Evolutionary conservation across 106 monocot genomes (phyloP).

Genomic region (Agapanthus africanus): DNA sequence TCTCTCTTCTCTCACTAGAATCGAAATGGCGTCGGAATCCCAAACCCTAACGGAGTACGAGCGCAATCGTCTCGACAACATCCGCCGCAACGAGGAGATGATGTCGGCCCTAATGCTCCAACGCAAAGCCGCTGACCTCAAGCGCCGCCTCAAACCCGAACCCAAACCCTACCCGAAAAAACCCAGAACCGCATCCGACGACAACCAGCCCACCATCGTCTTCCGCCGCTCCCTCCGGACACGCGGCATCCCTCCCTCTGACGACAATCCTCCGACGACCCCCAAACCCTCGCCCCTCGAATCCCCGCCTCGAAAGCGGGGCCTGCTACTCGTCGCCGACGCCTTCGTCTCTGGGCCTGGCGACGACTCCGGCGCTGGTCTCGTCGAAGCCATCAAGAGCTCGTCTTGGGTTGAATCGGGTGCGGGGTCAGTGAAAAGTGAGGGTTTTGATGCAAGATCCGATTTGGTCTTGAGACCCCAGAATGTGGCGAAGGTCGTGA

Average conservation of each 20-base stretch:
- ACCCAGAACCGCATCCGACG: slow-evolving; percentile 10
- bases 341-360: slow-evolving; percentile 13
- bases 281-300: not conserved
- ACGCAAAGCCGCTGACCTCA: too few species aligned
- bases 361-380: not conserved
- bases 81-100: slow-evolving; percentile 68
- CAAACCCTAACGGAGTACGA: too few species aligned
- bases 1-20: not conserved
- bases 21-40: not conserved
- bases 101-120: slow-evolving; percentile 53
- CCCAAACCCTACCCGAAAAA: not conserved
- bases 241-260: slow-evolving; percentile 35
- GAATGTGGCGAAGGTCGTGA: slow-evolving; percentile 31
- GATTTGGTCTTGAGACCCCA: slow-evolving; percentile 17
- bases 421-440: not conserved
- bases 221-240: slow-evolving; percentile 62
- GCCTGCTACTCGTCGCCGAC: slow-evolving; percentile 18
- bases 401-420: not conserved
- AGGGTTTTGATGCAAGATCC: slow-evolving; percentile 7
- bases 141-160: slow-evolving; percentile 34
- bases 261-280: not conserved
- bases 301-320: slow-evolving; percentile 9
- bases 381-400: too few species aligned
- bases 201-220: slow-evolving; percentile 10
- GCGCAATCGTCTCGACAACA: too few species aligned